Base-by-base conservation (phyloP, 2,329 filamentous ascomycete species). In the Colletotrichum scovillei region DNA sequence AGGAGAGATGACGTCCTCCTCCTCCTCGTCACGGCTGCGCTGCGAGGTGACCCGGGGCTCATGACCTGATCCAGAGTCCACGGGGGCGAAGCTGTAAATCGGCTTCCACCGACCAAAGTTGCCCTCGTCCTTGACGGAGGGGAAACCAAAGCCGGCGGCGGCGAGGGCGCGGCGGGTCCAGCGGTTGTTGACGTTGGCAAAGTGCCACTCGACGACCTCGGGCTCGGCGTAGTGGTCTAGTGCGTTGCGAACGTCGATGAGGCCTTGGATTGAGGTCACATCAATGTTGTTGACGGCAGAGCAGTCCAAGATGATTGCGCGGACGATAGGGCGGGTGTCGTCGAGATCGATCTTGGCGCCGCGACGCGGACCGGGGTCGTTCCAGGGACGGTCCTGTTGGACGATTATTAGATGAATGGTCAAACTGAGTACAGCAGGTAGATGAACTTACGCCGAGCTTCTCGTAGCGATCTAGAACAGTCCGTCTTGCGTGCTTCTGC, bases 111-210 rank as follows among this genome's bases (percentile, higher is more conserved):
- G 76, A 2, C 74, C 74, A 2, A 82, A 60, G 1, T 78, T 76
- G 2, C 77, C 75, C 1, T 75, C 70, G n/a, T 80, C 80, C 22
- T 78, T 74, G 11, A 78, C 73, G 0, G 77, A 78, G 0, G 81
- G 86, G 67, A 82, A 86, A 0, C 90, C 90, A 72, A 92, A 92
- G 0, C 90, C 90, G 0, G 87, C 88, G 0, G 84, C 84, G 0
- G 88, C 85, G 0, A 92, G 85, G 0, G 89, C 88, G 4, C 89
- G 86, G 32, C 88, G 86, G 6, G 88, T 86, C 90, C 89, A 92
- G 9, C 86, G 85, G 77, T 89, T 90, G 71, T 82, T 82, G 8
- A 91, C 82, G 53, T 85, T 84, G 1, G 89, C 88, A 76, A 92
- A 86, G 75, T 89, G 87, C 86, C 86, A 88, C 74, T 88, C 85